Evolutionary conservation across 1,284 basidiomycete species (phyloP).

Genomic region (Lentinus polychrous): DNA sequence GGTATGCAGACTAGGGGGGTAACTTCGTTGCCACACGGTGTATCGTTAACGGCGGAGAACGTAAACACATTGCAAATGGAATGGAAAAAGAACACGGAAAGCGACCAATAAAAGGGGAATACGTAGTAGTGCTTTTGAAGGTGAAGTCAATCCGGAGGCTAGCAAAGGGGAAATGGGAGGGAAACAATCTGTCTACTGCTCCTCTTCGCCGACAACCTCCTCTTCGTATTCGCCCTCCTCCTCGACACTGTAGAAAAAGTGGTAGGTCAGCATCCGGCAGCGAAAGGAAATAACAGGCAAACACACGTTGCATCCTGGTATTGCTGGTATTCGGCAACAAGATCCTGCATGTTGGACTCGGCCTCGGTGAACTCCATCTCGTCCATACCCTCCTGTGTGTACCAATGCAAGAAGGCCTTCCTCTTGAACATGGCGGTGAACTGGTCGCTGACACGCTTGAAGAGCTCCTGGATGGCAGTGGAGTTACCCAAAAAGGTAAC

Average conservation of each 20-base stretch:
- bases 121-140: conserved; percentile 25
- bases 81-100: conserved; percentile 19
- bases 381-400: conserved; percentile 98
- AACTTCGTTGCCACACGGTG: conserved; percentile 26
- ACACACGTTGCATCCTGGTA: conserved; percentile 92
- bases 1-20: conserved; percentile 27
- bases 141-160: conserved; percentile 9
- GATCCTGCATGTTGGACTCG: conserved; percentile 94
- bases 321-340: conserved; percentile 92
- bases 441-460: conserved; percentile 96
- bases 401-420: conserved; percentile 99
- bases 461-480: conserved; percentile 94
- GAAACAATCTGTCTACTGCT: conserved; percentile 30
- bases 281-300: neutral
- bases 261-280: neutral
- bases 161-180: conserved; percentile 6
- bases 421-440: conserved; percentile 99
- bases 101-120: conserved; percentile 30
- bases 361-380: conserved; percentile 98
- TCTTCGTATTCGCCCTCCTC: conserved; percentile 83
- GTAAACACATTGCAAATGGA: conserved; percentile 3
- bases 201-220: conserved; percentile 53
- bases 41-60: conserved; percentile 12
- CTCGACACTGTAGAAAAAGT: conserved; percentile 51
- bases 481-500: conserved; percentile 98